A percentile compares a stretch with the other conserved stretches of the same genome.
These are phyloP conservation scores for Saccharomyces hybrid DNA, from an alignment of 1,139 yeast species.

Conservation along the genomic window DNA sequence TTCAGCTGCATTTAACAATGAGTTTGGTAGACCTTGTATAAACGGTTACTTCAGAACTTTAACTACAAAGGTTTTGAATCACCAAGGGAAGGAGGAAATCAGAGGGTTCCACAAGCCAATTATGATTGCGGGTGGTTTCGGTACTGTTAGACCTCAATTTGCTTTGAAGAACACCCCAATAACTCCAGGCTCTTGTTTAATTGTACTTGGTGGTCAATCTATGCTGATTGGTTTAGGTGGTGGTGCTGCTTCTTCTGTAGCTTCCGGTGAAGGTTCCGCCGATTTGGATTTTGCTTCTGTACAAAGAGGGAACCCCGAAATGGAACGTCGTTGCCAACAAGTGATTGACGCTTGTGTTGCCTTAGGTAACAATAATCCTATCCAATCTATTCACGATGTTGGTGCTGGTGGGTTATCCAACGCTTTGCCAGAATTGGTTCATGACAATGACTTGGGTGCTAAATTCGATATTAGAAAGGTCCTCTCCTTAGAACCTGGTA, in stretches of 20 bases:
- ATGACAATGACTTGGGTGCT: constrained; percentile 95
- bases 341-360: constrained; percentile 93
- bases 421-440: constrained; percentile 95
- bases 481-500: constrained; percentile 88
- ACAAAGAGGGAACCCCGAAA: constrained; percentile 98
- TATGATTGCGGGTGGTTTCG: constrained; percentile 99
- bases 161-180: constrained; percentile 82
- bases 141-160: constrained; percentile 88
- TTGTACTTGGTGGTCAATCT: constrained; percentile 97
- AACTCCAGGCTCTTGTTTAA: constrained; percentile 86
- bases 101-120: constrained; percentile 99
- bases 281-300: constrained; percentile 97
- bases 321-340: constrained; percentile 98
- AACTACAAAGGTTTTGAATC: constrained; percentile 64
- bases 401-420: constrained; percentile 99
- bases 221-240: constrained; percentile 99
- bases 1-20: constrained; percentile 96
- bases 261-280: constrained; percentile 93
- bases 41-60: constrained; percentile 95
- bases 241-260: constrained; percentile 95
- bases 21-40: constrained; percentile 97
- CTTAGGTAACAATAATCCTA: constrained; percentile 72
- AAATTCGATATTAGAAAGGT: constrained; percentile 85
- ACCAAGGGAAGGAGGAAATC: constrained; percentile 58
- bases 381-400: constrained; percentile 95